phyloP scores from a whole-genome alignment of 2,329 filamentous ascomycete genomes.

The Sporothrix humicola region DNA sequence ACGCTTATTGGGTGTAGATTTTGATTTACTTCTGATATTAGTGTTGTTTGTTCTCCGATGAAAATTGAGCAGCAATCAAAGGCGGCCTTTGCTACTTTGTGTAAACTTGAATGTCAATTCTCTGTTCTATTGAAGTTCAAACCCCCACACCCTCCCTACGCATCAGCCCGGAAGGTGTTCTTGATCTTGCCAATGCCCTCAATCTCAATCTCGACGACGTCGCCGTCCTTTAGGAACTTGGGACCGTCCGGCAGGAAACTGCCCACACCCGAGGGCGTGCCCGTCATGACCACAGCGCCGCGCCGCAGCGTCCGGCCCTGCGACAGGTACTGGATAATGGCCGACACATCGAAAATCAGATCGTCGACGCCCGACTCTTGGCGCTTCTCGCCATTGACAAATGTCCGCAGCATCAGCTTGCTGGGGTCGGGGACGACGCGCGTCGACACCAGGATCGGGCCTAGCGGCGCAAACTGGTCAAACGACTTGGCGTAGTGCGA shows the following conservation, averaged over 20 bases:
- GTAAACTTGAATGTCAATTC: too few species aligned
- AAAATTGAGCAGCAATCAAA: too few species aligned
- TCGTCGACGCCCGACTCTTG: slow-evolving; percentile 52
- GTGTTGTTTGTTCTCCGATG: too few species aligned
- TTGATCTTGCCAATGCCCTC: slow-evolving; percentile 40
- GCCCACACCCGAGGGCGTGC: slow-evolving; percentile 50
- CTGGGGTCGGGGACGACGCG: slow-evolving; percentile 41
- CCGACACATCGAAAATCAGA: slow-evolving; percentile 52
- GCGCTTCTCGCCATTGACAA: slow-evolving; percentile 54
- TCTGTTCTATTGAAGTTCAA: too few species aligned
- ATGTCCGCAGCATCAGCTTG: slow-evolving; percentile 42
- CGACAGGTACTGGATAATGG: slow-evolving; percentile 49
- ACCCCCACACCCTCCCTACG: too few species aligned
- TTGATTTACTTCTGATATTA: too few species aligned
- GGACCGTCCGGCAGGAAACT: slow-evolving; percentile 42
- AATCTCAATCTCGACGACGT: slow-evolving; percentile 47
- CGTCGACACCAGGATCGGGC: slow-evolving; percentile 47
- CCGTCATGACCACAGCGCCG: slow-evolving; percentile 54
- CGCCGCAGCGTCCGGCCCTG: slow-evolving; percentile 51
- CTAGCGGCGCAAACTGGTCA: slow-evolving; percentile 59
- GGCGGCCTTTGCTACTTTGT: too few species aligned
- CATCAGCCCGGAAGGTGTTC: slow-evolving; percentile 40
- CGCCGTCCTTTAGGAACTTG: slow-evolving; percentile 42
- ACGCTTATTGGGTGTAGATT: too few species aligned
- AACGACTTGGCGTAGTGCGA: slow-evolving; percentile 59